These are phyloP conservation scores for Aspergillus pseudonomiae DNA, from an alignment of 2,329 filamentous ascomycete species.

Conservation along the genomic window DNA sequence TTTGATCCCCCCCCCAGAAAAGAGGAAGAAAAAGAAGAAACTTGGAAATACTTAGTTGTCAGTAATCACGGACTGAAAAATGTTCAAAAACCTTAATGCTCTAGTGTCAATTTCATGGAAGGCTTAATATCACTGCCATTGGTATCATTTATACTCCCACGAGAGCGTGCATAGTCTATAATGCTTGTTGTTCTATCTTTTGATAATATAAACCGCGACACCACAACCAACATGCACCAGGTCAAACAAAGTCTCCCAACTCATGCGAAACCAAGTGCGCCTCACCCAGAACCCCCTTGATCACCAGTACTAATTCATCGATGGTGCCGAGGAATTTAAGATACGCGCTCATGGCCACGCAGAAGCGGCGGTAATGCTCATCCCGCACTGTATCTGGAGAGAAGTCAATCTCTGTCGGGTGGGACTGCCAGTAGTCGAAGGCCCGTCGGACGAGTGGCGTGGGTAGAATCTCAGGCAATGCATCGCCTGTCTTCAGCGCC, in stretches of 20 bases:
- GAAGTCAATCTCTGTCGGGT: conserved; percentile 31
- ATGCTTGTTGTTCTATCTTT: neutral
- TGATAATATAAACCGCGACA: neutral
- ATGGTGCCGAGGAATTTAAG: conserved; percentile 47
- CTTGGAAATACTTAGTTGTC: neutral
- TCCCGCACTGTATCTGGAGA: conserved; percentile 41
- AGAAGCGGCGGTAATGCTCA: conserved; percentile 51
- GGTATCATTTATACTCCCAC: neutral
- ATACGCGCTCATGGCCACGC: conserved; percentile 51
- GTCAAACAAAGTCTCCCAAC: conserved; percentile 9
- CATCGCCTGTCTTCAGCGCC: conserved; percentile 51
- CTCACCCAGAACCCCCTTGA: conserved; percentile 52
- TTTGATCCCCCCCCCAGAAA: too few species aligned
- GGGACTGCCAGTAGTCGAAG: conserved; percentile 29
- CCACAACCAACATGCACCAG: neutral
- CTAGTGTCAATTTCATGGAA: neutral
- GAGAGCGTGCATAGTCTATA: neutral
- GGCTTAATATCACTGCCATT: neutral
- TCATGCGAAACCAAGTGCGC: conserved; percentile 33
- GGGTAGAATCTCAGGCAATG: conserved; percentile 53
- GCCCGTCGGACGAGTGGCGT: conserved; percentile 49
- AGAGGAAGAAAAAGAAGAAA: neutral
- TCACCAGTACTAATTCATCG: conserved; percentile 50
- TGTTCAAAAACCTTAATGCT: neutral
- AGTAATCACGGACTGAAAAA: neutral